A percentile compares a stretch with the other conserved stretches of the same genome.
These are phyloP conservation scores for Begonia fuchsioides DNA, from an alignment of 306 rosid species.

Conservation along the genomic window DNA sequence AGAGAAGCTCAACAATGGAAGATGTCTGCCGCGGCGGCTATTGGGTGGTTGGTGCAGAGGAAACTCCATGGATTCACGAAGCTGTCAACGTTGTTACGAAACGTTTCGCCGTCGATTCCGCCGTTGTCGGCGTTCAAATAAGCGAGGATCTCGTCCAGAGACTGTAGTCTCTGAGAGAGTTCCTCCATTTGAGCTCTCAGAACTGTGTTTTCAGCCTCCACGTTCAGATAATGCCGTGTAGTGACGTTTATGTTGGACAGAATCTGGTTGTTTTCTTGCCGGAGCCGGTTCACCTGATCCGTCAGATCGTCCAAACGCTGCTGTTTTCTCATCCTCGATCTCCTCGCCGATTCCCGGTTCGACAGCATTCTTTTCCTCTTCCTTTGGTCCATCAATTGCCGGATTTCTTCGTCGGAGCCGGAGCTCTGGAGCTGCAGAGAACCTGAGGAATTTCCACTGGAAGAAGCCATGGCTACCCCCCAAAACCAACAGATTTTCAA, in stretches of 20 bases:
- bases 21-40: slow-evolving; percentile 52
- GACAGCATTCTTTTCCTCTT: slow-evolving; percentile 71
- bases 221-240: slow-evolving; percentile 27
- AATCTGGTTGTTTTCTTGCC: slow-evolving; percentile 34
- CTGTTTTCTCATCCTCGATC: slow-evolving; percentile 71
- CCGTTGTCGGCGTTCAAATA: slow-evolving; percentile 24
- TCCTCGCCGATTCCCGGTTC: slow-evolving; percentile 72
- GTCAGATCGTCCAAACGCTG: slow-evolving; percentile 53
- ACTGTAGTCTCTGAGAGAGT: slow-evolving; percentile 50
- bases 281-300: slow-evolving; percentile 20
- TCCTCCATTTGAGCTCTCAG: slow-evolving; percentile 56
- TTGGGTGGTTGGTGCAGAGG: slow-evolving; percentile 44
- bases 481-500: not conserved
- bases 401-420: slow-evolving; percentile 49
- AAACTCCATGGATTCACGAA: slow-evolving; percentile 38
- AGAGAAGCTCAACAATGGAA: slow-evolving; percentile 29
- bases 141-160: slow-evolving; percentile 40
- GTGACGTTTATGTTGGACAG: slow-evolving; percentile 27
- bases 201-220: slow-evolving; percentile 49
- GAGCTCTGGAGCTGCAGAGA: slow-evolving; percentile 29
- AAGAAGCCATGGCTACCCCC: slow-evolving; percentile 30
- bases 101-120: no score
- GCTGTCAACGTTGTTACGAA: slow-evolving; percentile 11
- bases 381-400: slow-evolving; percentile 39
- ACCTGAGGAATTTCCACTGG: slow-evolving; percentile 56